Percentiles rank a stretch among this genome's conserved stretches.
Conservation (phyloP, 495 filamentous ascomycete genomes). For the Collariella sp. region DNA sequence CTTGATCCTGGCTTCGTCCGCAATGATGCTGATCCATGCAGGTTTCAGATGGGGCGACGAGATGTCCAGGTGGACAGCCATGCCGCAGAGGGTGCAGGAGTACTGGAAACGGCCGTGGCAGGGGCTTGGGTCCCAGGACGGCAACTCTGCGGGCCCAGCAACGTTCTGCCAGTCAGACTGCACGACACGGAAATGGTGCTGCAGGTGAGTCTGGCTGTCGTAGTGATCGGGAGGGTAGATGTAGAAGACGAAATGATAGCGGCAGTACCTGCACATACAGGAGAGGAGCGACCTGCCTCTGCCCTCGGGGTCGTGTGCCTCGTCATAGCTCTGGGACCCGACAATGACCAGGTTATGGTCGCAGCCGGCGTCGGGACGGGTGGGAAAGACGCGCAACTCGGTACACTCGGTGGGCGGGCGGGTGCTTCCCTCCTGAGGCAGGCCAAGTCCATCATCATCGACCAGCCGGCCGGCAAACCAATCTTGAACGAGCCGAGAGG, state of each 20-base stretch:
- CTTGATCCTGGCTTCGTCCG: slow-evolving; percentile 45
- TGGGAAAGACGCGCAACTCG: slow-evolving; percentile 11
- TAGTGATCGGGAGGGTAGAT: slow-evolving; percentile 3
- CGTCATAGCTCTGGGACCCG: slow-evolving; percentile 17
- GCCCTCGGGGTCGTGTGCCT: slow-evolving; percentile 9
- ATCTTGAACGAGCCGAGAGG: slow-evolving; percentile 20
- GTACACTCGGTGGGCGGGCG: slow-evolving; percentile 4
- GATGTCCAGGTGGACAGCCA: slow-evolving; percentile 35
- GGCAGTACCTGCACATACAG: slow-evolving; percentile 27
- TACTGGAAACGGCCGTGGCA: slow-evolving; percentile 32
- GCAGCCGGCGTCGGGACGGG: neutral
- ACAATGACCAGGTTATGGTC: slow-evolving; percentile 23
- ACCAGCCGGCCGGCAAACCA: slow-evolving; percentile 13
- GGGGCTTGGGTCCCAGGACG: slow-evolving; percentile 23
- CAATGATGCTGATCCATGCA: slow-evolving; percentile 46
- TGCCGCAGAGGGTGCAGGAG: slow-evolving; percentile 46
- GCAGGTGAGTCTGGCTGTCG: neutral
- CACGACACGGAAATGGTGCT: slow-evolving; percentile 22
- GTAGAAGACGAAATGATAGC: slow-evolving; percentile 28
- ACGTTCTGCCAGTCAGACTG: neutral
- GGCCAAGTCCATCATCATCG: neutral
- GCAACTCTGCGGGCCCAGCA: neutral
- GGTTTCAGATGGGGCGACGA: slow-evolving; percentile 44
- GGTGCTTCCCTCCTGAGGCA: neutral
- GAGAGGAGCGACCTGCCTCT: slow-evolving; percentile 10